A percentile compares a stretch with the other conserved stretches of the same genome.
These are phyloP conservation scores for Alternaria angustiovoidea DNA, from an alignment of 2,329 filamentous ascomycete species.

Conservation along the genomic window DNA sequence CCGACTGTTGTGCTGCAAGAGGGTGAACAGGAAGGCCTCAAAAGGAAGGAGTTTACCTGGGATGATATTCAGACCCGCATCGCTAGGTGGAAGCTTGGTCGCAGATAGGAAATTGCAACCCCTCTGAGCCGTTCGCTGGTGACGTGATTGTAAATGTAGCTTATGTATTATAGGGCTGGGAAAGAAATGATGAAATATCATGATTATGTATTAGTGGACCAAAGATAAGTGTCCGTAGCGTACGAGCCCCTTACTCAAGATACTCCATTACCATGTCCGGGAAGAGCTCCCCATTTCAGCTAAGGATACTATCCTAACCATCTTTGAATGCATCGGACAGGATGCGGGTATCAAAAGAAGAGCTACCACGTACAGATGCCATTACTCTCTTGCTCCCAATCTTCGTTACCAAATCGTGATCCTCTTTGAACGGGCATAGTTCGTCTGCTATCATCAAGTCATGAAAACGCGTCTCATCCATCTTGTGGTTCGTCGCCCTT, in stretches of 20 bases:
- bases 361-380: neutral
- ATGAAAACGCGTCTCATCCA: neutral
- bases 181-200: neutral
- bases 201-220: neutral
- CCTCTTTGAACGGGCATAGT: neutral
- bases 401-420: neutral
- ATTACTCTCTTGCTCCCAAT: neutral
- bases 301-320: neutral
- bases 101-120: slow-evolving; percentile 50
- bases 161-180: neutral
- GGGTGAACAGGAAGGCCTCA: slow-evolving; percentile 76
- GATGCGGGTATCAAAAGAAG: neutral
- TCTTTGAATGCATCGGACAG: neutral
- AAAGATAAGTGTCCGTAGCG: neutral
- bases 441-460: neutral
- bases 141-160: neutral
- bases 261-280: neutral
- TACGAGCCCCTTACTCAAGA: neutral
- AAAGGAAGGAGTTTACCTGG: slow-evolving; percentile 77
- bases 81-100: slow-evolving; percentile 81
- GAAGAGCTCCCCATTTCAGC: neutral
- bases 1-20: slow-evolving; percentile 96
- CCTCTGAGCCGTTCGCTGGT: neutral
- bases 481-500: neutral
- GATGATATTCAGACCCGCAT: slow-evolving; percentile 90